Conservation (phyloP, 805 yeast genomes). For the Wickerhamiella brachini region DNA sequence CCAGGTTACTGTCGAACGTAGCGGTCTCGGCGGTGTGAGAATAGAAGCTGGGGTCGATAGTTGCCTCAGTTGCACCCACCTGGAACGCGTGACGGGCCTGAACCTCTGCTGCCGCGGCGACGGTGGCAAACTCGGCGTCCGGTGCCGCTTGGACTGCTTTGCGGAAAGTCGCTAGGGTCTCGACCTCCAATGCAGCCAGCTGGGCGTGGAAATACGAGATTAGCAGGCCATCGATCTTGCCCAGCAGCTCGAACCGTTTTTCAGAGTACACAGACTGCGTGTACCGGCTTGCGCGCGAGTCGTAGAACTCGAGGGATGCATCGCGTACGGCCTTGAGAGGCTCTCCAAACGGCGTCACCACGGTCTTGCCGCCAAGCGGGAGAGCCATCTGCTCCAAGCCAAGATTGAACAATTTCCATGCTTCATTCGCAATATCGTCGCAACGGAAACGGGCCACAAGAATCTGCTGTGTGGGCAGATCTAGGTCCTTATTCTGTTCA, state of each 20-base stretch:
- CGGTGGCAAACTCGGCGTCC: background rate
- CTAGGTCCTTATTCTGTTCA: constrained; percentile 83
- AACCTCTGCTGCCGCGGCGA: constrained; percentile 10
- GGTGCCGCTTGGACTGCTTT: background rate
- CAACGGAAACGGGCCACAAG: constrained; percentile 90
- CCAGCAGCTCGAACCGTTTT: constrained; percentile 37
- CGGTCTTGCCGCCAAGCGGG: constrained; percentile 12
- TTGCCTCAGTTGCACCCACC: constrained; percentile 26
- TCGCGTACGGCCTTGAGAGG: constrained; percentile 32
- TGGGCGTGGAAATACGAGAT: constrained; percentile 32
- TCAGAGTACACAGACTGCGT: constrained; percentile 49
- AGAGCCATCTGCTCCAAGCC: constrained; percentile 24
- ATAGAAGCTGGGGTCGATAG: constrained; percentile 21
- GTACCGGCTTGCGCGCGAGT: constrained; percentile 65
- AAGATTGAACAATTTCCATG: constrained; percentile 32
- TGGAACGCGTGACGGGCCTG: constrained; percentile 20
- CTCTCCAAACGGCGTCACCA: constrained; percentile 20
- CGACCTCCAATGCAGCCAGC: constrained; percentile 27
- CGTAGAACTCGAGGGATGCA: constrained; percentile 41
- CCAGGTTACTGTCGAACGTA: constrained; percentile 23
- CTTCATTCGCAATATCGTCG: constrained; percentile 61
- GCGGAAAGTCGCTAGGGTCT: constrained; percentile 22
- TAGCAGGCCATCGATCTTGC: constrained; percentile 32
- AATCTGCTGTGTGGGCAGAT: constrained; percentile 91
- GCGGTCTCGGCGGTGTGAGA: constrained; percentile 15